Base-by-base conservation (phyloP, 371 early-diverging fungal species). In the Syncephalastrum contaminatum region DNA sequence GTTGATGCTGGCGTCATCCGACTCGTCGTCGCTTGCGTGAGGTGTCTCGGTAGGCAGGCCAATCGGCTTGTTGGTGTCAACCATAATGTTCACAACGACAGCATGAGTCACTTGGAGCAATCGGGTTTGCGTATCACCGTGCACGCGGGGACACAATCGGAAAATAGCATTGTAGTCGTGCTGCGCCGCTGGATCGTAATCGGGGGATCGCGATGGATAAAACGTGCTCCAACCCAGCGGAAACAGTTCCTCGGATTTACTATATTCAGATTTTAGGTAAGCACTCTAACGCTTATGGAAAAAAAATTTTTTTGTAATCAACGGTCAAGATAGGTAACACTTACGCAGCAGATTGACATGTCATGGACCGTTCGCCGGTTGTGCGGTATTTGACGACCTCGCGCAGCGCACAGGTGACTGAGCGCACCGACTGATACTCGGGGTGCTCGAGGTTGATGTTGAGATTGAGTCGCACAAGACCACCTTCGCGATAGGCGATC, bases 401-500 rank as follows among this genome's bases (percentile, higher is more conserved):
- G 21, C 70, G 63, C 5, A 77, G 46, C 3, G 70, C 77, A 63
- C 70, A 73, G n/a, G 77, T 70, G 14, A 77, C 72, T 7, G 72
- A 65, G 50, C 63, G 56, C 8, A 77, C 54, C 1, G 63, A 54
- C 18, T 70, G 68, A 0, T 63, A 55, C 16, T 72, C 66, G 16
- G 77, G 77, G 10, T 55, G 53, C 3, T 60, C 51, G 2, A 77
- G 51, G 21, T 66, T 54, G 60, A 77, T 66, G 19, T 58, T 59
- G 8, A 77, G 43, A 39, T 72, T 68, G 39, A 77, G 55, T 22
- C 68, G 66, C 12, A 77, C 63, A 16, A 77, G 54, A 18, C 77
- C 77, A 12, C 77, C 77, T 64, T 77, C 77, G 27, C 77, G 70
- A 51, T 73, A 72, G 39, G 70, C 51, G 16, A 77, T 77, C 12